phyloP scores from a whole-genome alignment of 495 filamentous ascomycete genomes.

The Daldinia childiae region DNA sequence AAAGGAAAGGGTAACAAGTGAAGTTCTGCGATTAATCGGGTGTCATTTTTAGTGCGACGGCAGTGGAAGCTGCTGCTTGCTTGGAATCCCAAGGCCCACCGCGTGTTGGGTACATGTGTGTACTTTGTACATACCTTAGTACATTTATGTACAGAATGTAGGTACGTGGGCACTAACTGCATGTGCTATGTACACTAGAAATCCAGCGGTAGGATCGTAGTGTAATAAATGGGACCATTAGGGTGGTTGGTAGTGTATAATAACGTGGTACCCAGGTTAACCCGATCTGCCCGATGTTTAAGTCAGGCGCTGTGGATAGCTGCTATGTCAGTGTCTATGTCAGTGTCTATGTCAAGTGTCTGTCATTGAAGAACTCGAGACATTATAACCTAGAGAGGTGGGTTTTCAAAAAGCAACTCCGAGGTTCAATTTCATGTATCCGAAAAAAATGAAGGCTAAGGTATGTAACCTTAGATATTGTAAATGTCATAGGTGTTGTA shows the following conservation, averaged over 20 bases:
- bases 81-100: constrained; percentile 25
- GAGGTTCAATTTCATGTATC: neutral
- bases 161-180: constrained; percentile 20
- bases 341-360: neutral
- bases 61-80: constrained; percentile 38
- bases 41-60: constrained; percentile 46
- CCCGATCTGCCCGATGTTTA: constrained; percentile 7
- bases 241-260: constrained; percentile 36
- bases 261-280: constrained; percentile 20
- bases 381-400: neutral
- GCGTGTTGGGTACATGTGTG: neutral
- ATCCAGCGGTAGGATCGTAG: constrained; percentile 30
- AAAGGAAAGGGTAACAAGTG: constrained; percentile 38
- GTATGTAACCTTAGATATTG: neutral
- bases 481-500: neutral
- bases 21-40: constrained; percentile 44
- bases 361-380: neutral
- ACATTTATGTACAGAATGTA: neutral
- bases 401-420: neutral
- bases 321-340: constrained; percentile 2
- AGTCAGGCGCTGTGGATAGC: neutral
- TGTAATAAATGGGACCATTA: constrained; percentile 21
- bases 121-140: constrained; percentile 11
- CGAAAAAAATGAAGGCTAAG: too few species aligned
- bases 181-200: constrained; percentile 26